These are phyloP conservation scores for Didymella keratinophila DNA, from an alignment of 2,329 filamentous ascomycete genomes.

Conservation along the genomic window DNA sequence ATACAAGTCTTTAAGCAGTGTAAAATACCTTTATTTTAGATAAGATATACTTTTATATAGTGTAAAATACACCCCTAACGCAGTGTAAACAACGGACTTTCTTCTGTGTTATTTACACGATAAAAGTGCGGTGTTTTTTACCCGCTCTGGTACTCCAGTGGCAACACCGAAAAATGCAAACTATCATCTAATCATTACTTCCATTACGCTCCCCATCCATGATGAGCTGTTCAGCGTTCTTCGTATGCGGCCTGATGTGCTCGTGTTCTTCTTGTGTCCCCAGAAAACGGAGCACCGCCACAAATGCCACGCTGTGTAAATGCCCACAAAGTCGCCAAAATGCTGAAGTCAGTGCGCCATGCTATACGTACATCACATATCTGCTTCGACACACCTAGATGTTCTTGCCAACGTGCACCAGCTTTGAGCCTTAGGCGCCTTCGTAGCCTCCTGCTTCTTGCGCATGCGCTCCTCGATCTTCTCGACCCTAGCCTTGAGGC, in stretches of 20 bases:
- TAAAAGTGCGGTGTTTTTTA: no score
- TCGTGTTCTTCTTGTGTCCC: neutral
- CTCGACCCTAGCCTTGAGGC: constrained; percentile 18
- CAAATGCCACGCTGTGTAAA: neutral
- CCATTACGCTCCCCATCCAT: neutral
- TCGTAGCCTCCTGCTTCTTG: neutral
- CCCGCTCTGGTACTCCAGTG: no score
- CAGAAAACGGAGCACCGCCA: neutral
- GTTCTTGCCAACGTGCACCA: neutral
- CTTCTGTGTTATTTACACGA: no score
- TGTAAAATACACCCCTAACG: no score
- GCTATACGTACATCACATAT: neutral
- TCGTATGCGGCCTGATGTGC: neutral
- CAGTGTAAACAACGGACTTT: no score
- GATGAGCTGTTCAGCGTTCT: neutral
- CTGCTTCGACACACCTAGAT: neutral
- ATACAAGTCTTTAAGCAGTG: no score
- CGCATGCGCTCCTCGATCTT: constrained; percentile 21
- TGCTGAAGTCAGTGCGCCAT: neutral
- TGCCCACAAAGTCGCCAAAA: neutral
- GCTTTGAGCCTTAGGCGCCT: neutral
- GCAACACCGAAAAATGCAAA: no score
- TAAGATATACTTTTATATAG: no score
- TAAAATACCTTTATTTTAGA: no score
- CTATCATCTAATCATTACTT: no score